A percentile compares a stretch with the other conserved stretches of the same genome.
Conservation (phyloP, 805 yeast species). For the Komagataella mondaviorum region DNA sequence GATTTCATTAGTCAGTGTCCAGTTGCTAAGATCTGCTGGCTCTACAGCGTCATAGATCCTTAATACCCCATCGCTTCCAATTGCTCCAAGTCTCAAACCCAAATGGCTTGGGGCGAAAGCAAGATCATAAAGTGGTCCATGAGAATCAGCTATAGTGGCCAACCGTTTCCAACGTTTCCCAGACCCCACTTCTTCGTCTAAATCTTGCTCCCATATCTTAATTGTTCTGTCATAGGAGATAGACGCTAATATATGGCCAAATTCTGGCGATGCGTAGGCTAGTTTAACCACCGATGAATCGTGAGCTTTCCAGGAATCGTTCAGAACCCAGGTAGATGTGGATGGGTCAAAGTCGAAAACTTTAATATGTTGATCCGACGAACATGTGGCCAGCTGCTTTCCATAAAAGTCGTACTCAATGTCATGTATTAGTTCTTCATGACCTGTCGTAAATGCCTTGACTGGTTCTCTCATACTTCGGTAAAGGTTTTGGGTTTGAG, state of each 20-base stretch:
- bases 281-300: conserved; percentile 75
- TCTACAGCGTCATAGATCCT: conserved; percentile 81
- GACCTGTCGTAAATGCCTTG: conserved; percentile 79
- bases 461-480: conserved; percentile 18
- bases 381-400: conserved; percentile 81
- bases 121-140: conserved; percentile 83
- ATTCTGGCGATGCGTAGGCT: conserved; percentile 92
- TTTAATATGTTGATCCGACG: conserved; percentile 87
- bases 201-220: conserved; percentile 83
- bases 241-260: conserved; percentile 74
- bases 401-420: conserved; percentile 91
- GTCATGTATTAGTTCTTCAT: conserved; percentile 86
- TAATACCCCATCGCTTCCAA: conserved; percentile 80
- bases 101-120: conserved; percentile 77
- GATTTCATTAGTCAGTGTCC: conserved; percentile 70
- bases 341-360: conserved; percentile 66
- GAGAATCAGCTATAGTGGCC: conserved; percentile 71
- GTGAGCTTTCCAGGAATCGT: conserved; percentile 93
- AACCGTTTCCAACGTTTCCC: conserved; percentile 76
- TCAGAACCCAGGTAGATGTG: conserved; percentile 65
- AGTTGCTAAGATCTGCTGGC: conserved; percentile 73
- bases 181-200: conserved; percentile 60
- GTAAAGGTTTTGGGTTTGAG: neutral
- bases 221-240: conserved; percentile 86
- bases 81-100: conserved; percentile 72